Evolutionary conservation across 2,329 filamentous ascomycete species (phyloP).

Genomic region (Nemania sp.): DNA sequence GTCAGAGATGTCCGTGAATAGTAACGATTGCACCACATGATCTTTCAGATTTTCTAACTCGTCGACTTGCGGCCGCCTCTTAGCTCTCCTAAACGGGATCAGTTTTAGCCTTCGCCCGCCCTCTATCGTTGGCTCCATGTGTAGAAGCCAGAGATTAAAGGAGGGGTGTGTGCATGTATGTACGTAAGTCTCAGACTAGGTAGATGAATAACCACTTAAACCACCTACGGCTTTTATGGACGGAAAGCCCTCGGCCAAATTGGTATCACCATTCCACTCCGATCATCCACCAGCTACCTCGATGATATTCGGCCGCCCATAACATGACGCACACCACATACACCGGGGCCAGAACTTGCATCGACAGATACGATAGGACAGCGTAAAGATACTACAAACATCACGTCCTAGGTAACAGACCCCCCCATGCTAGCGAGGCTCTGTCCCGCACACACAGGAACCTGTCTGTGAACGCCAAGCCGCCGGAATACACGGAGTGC

Average conservation of each 20-base stretch:
- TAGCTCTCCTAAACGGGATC: constrained; percentile 23
- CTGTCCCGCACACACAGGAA: constrained; percentile 16
- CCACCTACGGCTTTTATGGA: constrained; percentile 4
- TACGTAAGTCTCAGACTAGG: neutral
- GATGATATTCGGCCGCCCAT: constrained; percentile 10
- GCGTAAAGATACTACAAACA: constrained; percentile 19
- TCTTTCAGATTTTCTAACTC: constrained; percentile 33
- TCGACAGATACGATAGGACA: constrained; percentile 15
- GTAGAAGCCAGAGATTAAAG: neutral
- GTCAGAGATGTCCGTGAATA: constrained; percentile 33
- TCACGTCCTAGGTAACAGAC: constrained; percentile 21
- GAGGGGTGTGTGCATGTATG: neutral
- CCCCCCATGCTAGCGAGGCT: constrained; percentile 19
- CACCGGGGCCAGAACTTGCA: constrained; percentile 14
- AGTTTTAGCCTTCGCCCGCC: constrained; percentile 8
- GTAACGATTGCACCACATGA: constrained; percentile 38
- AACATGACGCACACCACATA: constrained; percentile 29
- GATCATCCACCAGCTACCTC: constrained; percentile 16
- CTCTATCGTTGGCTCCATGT: constrained; percentile 8
- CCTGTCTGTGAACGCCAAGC: constrained; percentile 25
- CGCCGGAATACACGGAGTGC: constrained; percentile 20
- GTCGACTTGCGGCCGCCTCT: constrained; percentile 19
- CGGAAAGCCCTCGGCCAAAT: constrained; percentile 14
- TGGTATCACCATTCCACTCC: constrained; percentile 22
- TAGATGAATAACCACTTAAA: neutral